Evolutionary conservation across 495 filamentous ascomycete species (phyloP), one percentile per base, ranked within the genome.

Genomic region (Podospora pseudoanserina): DNA sequence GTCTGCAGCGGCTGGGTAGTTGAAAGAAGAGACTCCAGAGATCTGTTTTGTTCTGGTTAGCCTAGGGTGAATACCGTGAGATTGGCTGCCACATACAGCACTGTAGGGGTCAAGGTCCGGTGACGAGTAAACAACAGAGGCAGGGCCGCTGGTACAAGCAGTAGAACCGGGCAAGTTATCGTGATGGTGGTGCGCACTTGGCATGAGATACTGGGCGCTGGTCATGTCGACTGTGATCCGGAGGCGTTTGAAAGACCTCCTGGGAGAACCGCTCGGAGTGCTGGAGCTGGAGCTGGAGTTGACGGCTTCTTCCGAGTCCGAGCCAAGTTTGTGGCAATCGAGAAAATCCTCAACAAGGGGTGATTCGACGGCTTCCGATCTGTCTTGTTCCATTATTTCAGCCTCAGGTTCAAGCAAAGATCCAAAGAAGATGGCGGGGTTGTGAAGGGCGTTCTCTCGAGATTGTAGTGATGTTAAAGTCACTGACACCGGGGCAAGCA

Each of bases 11-110:
- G 76, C 78, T 20, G 82, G 76, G 49, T 82, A 80, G 71, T 74
- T 81, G 67, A 81, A 84, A 7, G 80, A 78, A 49, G 82, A 76
- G 15, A 83, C 77, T 68, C 79, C 70, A 16, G 74, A 77, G 4
- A 66, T 66, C 75, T 79, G 70, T 54, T 65, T 66, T 20, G 55
- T 44, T 57, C 28, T 11, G 32, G 64, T 54, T 57, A 32, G 60
- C 60, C 27, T 61, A 65, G 15, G 34, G n/a, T 27, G 44, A 19
- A 15, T 1, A 39, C n/a, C 15, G 34, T 16, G 32, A 5, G 56
- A 56, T 19, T 64, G 16, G 27, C 56, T 15, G 57, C 27, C 15
- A 76, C 76, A 57, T 76, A 79, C 77, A 65, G 71, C 74, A 55
- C 74, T 77, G 68, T 72, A 78, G 4, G 71, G 71, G n/a, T 70